These are phyloP conservation scores for Cystofilobasidium ferigula DNA, from an alignment of 768 basidiomycete species.

Conservation along the genomic window DNA sequence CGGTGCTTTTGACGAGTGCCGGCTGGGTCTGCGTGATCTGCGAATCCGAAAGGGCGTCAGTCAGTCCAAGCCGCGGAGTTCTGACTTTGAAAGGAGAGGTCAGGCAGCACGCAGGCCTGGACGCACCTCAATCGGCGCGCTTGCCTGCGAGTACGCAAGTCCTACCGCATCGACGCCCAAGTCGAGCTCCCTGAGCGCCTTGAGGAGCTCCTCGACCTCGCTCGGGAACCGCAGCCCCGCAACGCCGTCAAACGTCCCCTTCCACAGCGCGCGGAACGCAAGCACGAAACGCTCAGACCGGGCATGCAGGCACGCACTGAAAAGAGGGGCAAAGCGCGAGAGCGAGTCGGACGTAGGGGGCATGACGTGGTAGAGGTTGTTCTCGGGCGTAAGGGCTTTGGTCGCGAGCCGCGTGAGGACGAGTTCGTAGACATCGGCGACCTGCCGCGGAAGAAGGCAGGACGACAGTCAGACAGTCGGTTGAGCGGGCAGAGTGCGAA, in stretches of 20 bases:
- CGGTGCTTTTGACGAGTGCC: background rate
- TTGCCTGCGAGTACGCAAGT: background rate
- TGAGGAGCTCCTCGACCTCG: conserved; percentile 12
- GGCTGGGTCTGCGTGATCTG: background rate
- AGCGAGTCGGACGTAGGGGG: background rate
- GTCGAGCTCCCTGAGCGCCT: conserved; percentile 3
- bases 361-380: conserved; percentile 14
- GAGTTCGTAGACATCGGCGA: conserved; percentile 9
- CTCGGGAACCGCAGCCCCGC: conserved; percentile 7
- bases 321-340: conserved; percentile 1
- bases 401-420: conserved; percentile 12
- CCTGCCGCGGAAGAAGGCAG: background rate
- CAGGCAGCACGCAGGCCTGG: too few species aligned
- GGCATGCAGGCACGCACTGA: background rate
- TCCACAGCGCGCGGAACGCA: conserved; percentile 14
- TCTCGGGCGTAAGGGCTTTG: conserved; percentile 2
- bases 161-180: conserved; percentile 1
- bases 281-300: conserved; percentile 5
- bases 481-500: background rate
- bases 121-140: conserved; percentile 1
- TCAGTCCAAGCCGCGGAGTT: background rate
- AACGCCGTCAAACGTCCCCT: conserved; percentile 10
- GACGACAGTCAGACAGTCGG: background rate
- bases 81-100: too few species aligned
- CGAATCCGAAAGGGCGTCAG: background rate